A percentile compares a stretch with the other conserved stretches of the same genome.
Conservation (phyloP, 2,329 filamentous ascomycete species). For the Fulvia fulva region DNA sequence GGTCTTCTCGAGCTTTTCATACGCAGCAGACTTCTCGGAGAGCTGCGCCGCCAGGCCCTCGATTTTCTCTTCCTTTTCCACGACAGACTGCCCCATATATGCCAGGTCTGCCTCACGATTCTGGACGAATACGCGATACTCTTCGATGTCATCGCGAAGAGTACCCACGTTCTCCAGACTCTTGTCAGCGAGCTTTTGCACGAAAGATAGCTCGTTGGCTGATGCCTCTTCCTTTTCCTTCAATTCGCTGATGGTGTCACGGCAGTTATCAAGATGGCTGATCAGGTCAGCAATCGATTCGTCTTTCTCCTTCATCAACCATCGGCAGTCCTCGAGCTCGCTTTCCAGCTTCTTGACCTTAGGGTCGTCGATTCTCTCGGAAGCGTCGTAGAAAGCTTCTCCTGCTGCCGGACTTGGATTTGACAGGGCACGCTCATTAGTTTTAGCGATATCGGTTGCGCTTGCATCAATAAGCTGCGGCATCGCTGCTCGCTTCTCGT, state of each 20-base stretch:
- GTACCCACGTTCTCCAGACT: too few species aligned
- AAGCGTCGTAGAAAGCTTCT: background rate
- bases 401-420: background rate
- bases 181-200: too few species aligned
- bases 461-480: background rate
- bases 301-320: background rate
- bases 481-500: background rate
- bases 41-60: too few species aligned
- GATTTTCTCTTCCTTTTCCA: too few species aligned
- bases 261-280: too few species aligned
- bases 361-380: background rate
- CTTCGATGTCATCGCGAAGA: too few species aligned
- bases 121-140: too few species aligned
- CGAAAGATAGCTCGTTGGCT: too few species aligned
- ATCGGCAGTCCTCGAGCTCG: background rate
- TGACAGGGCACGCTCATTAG: background rate
- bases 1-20: background rate
- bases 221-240: too few species aligned
- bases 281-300: background rate
- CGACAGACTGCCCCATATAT: too few species aligned
- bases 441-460: background rate
- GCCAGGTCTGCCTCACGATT: too few species aligned
- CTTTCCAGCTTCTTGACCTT: background rate
- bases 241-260: too few species aligned
- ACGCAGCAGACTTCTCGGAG: background rate